Conservation (phyloP, 164 flowering plant genomes). For the Hamamelis virginiana region DNA sequence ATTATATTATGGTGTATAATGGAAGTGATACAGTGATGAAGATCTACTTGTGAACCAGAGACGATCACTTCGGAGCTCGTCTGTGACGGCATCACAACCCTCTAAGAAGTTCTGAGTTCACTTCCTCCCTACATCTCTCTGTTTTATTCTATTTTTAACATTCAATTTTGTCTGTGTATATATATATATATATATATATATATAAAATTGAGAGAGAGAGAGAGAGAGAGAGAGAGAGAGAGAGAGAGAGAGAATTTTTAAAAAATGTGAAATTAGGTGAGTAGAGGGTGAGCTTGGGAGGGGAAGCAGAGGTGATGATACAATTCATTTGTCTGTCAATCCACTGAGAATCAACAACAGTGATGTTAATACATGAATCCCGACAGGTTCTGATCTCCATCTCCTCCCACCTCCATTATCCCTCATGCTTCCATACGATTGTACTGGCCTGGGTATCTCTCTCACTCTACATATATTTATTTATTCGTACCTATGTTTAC, state of each 20-base stretch:
- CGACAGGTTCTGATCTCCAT: slow-evolving; percentile 81
- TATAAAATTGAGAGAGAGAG: too few relatives aligned
- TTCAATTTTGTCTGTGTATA: not conserved
- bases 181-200: not conserved
- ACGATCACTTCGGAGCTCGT: slow-evolving; percentile 15
- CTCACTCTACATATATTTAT: too few relatives aligned
- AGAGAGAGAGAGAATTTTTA: too few relatives aligned
- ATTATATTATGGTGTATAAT: too few relatives aligned
- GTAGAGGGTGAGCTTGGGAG: too few relatives aligned
- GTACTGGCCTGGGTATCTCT: not conserved
- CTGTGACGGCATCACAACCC: slow-evolving; percentile 50
- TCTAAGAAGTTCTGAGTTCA: slow-evolving; percentile 68
- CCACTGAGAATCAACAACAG: slow-evolving; percentile 48
- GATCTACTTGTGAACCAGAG: slow-evolving; percentile 30
- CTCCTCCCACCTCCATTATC: not conserved
- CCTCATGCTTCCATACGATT: not conserved
- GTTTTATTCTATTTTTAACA: not conserved
- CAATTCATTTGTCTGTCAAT: slow-evolving; percentile 71
- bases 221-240: too few relatives aligned
- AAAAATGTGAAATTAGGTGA: too few relatives aligned
- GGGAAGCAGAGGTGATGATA: slow-evolving; percentile 59
- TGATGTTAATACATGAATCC: slow-evolving; percentile 66
- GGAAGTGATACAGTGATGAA: slow-evolving; percentile 34
- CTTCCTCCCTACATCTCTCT: not conserved
- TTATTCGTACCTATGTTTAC: too few relatives aligned